Conservation (phyloP, 306 rosid species). For the Quillaja saponaria region DNA sequence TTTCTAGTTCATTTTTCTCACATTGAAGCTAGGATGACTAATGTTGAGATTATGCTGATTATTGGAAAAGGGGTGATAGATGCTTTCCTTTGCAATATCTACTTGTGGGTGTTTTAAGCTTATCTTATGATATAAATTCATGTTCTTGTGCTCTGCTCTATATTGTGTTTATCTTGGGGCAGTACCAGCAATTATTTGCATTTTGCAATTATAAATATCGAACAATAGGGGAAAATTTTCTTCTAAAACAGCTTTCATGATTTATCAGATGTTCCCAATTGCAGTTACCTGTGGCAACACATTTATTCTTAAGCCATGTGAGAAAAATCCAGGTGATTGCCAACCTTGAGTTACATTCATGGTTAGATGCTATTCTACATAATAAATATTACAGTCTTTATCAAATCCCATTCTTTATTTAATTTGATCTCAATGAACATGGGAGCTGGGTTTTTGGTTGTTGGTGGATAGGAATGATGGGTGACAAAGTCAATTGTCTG, state of each 20-base stretch:
- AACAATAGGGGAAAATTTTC: constrained; percentile 6
- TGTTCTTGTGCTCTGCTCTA: background rate
- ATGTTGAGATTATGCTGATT: constrained; percentile 15
- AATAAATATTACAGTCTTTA: too few species aligned
- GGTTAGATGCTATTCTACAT: too few species aligned
- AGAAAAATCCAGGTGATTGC: constrained; percentile 58
- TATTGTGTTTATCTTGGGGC: too few species aligned
- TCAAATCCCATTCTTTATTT: too few species aligned
- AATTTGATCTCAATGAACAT: too few species aligned
- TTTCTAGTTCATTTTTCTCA: constrained; percentile 1
- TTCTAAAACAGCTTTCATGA: constrained; percentile 20
- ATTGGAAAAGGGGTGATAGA: background rate
- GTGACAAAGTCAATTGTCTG: too few species aligned
- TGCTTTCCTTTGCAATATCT: background rate
- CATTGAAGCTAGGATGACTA: background rate
- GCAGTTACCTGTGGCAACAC: constrained; percentile 80
- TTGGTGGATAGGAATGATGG: too few species aligned
- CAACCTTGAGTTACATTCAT: too few species aligned
- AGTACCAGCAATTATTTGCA: constrained; percentile 5
- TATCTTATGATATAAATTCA: background rate
- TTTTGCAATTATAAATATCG: constrained; percentile 1
- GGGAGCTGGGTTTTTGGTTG: too few species aligned
- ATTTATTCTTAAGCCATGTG: constrained; percentile 73
- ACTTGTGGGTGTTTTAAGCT: background rate
- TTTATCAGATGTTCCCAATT: constrained; percentile 69